Evolutionary conservation across 176 grass and related monocot species (phyloP).

Genomic region (Miscanthus lutarioriparius): DNA sequence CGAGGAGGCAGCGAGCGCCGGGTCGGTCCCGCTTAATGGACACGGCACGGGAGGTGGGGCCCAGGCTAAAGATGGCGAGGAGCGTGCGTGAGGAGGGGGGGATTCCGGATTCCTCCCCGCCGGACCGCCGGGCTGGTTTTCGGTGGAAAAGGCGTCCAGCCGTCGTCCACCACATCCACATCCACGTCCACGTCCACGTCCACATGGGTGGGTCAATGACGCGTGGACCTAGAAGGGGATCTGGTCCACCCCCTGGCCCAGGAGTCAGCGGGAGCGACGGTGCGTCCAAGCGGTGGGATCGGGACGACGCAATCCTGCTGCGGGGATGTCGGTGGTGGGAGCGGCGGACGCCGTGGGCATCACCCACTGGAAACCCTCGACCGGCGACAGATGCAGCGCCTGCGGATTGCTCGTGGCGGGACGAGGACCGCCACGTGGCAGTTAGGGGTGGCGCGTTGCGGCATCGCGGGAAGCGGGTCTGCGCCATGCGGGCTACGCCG

Average conservation of each 20-base stretch:
- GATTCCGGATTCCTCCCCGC: background rate
- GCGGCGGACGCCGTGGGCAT: constrained; percentile 7
- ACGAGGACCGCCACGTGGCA: background rate
- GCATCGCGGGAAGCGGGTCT: too few relatives aligned
- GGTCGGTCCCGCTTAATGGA: constrained; percentile 17
- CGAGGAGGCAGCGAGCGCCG: background rate
- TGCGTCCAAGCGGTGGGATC: background rate
- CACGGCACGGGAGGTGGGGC: constrained; percentile 2
- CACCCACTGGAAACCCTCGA: background rate
- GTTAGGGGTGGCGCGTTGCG: background rate
- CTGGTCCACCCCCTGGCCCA: background rate
- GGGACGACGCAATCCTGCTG: background rate
- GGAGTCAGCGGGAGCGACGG: background rate
- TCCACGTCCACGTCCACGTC: background rate
- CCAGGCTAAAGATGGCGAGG: constrained; percentile 36
- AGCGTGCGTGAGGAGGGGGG: background rate
- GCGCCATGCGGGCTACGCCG: too few relatives aligned
- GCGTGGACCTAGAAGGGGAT: background rate
- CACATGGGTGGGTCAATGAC: background rate
- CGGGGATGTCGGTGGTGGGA: constrained; percentile 14
- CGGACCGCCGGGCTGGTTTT: background rate
- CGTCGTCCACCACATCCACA: too few relatives aligned
- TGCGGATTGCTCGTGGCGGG: background rate
- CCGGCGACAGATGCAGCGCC: background rate
- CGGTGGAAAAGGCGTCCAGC: background rate